Evolutionary conservation across 306 rosid genomes (phyloP).

Genomic region (Morella rubra): DNA sequence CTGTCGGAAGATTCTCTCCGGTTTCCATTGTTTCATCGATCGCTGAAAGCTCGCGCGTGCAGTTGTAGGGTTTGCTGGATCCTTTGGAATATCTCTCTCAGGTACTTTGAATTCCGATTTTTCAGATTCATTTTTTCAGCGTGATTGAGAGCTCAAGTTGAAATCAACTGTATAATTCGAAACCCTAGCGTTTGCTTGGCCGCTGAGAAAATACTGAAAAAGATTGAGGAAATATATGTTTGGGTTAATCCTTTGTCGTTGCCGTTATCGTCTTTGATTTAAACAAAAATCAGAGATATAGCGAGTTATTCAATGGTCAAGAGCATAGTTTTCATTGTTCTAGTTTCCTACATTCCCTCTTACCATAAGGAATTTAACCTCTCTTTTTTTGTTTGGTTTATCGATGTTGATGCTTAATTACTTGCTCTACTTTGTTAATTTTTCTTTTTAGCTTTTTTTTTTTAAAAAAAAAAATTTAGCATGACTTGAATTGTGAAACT

Average conservation of each 20-base stretch:
- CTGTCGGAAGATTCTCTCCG: constrained; percentile 52
- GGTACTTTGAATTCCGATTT: constrained; percentile 22
- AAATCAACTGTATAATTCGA: neutral
- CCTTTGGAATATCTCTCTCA: constrained; percentile 5
- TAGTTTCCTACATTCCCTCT: constrained; percentile 8
- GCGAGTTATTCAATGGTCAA: neutral
- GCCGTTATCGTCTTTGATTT: neutral
- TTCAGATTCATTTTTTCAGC: constrained; percentile 10
- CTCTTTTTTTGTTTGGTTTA: neutral
- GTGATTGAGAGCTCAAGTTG: neutral
- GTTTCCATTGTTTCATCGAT: constrained; percentile 20
- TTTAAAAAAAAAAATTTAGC: neutral
- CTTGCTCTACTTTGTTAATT: constrained; percentile 7
- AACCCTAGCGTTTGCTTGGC: constrained; percentile 24
- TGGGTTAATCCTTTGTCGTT: neutral
- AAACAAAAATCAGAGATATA: neutral
- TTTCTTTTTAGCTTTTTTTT: neutral
- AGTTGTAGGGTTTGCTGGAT: constrained; percentile 22
- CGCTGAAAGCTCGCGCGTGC: constrained; percentile 16
- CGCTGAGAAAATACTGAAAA: constrained; percentile 1
- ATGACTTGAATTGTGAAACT: neutral
- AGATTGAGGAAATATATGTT: too few species aligned
- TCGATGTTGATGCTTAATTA: constrained; percentile 8
- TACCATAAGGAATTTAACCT: neutral
- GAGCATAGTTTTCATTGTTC: neutral